Evolutionary conservation across 257 asterid species (phyloP).

Genomic region (Cruciata laevipes): DNA sequence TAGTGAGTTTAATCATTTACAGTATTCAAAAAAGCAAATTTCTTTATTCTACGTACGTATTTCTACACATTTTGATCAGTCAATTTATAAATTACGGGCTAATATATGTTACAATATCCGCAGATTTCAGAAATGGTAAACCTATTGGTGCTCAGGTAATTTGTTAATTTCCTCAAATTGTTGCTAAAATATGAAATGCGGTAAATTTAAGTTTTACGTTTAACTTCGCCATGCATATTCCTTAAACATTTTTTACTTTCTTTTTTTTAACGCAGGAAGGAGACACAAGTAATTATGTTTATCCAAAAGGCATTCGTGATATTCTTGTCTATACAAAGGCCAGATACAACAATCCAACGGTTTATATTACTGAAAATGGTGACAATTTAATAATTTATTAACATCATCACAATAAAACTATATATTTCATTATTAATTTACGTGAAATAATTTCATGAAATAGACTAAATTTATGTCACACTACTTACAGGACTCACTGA

Average conservation of each 20-base stretch:
- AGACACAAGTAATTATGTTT: not conserved
- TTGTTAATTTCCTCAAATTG: not conserved
- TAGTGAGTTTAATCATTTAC: not conserved
- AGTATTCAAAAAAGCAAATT: not conserved
- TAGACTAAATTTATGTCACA: not conserved
- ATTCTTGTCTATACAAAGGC: not conserved
- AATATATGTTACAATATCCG: not conserved
- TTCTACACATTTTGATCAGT: no score
- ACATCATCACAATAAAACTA: no score
- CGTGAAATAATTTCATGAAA: no score
- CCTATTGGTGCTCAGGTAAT: not conserved
- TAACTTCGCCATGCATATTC: no score
- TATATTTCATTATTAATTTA: not conserved
- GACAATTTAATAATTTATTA: no score
- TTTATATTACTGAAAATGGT: constrained; percentile 1
- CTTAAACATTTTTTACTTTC: no score
- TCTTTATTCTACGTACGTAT: no score
- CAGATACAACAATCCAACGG: not conserved
- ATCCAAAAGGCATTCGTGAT: not conserved
- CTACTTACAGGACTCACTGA: not conserved
- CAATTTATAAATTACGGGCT: no score
- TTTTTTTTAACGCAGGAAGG: not conserved
- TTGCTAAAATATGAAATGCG: no score
- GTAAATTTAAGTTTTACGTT: no score
- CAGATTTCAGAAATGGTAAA: not conserved